phyloP scores from a whole-genome alignment of 441 rosid species.

The Pelargonium australe region DNA sequence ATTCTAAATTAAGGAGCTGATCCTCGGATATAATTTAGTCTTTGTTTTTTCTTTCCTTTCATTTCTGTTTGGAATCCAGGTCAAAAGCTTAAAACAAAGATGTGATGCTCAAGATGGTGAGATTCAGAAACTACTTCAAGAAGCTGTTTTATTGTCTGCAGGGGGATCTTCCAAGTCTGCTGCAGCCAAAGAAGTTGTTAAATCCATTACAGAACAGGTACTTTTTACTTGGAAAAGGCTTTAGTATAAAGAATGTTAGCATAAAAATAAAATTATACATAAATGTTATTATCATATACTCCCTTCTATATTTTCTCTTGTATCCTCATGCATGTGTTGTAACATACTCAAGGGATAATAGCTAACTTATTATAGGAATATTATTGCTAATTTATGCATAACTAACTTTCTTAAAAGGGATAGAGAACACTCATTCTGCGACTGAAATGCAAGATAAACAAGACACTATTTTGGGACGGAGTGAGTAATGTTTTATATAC shows the following conservation, averaged over 20 bases:
- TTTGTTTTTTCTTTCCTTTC: slow-evolving; percentile 1
- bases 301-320: too few relatives aligned
- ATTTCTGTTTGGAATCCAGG: slow-evolving; percentile 30
- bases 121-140: slow-evolving; percentile 74
- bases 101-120: slow-evolving; percentile 74
- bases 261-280: slow-evolving; percentile 28
- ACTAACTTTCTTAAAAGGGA: too few relatives aligned
- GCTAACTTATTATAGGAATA: too few relatives aligned
- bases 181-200: slow-evolving; percentile 94
- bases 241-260: neutral
- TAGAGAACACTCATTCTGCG: too few relatives aligned
- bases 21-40: slow-evolving; percentile 3
- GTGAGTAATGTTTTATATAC: too few relatives aligned
- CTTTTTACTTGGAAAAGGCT: slow-evolving; percentile 16
- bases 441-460: too few relatives aligned
- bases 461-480: too few relatives aligned
- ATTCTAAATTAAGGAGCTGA: slow-evolving; percentile 9
- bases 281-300: slow-evolving; percentile 21
- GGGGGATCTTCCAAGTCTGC: slow-evolving; percentile 86
- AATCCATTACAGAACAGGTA: slow-evolving; percentile 86
- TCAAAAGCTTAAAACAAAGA: slow-evolving; percentile 57
- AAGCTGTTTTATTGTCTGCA: slow-evolving; percentile 69
- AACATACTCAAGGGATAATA: too few relatives aligned
- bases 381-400: too few relatives aligned
- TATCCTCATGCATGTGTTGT: too few relatives aligned